phyloP scores from a whole-genome alignment of 2,329 filamentous ascomycete species.

The Hymenoscyphus repandus region DNA sequence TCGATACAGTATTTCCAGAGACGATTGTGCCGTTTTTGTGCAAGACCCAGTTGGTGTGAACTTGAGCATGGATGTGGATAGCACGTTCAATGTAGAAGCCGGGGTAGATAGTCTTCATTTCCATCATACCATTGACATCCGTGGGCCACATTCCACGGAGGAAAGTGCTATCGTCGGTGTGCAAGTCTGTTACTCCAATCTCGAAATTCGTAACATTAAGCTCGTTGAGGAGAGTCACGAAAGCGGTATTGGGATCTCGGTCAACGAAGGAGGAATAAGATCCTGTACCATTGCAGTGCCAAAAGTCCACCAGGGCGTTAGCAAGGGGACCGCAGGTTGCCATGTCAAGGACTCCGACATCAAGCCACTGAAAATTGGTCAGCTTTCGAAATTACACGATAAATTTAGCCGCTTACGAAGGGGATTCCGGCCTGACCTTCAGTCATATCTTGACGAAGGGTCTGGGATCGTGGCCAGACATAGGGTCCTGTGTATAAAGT shows the following conservation, averaged over 20 bases:
- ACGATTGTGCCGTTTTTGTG: constrained; percentile 4
- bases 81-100: constrained; percentile 39
- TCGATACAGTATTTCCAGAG: constrained; percentile 2
- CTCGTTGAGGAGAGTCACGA: constrained; percentile 6
- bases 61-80: constrained; percentile 43
- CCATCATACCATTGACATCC: constrained; percentile 36
- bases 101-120: constrained; percentile 38
- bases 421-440: constrained; percentile 35
- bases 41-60: constrained; percentile 30
- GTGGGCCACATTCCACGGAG: constrained; percentile 38
- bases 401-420: constrained; percentile 28
- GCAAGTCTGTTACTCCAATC: constrained; percentile 38
- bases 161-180: constrained; percentile 36
- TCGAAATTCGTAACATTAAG: constrained; percentile 36
- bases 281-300: constrained; percentile 41
- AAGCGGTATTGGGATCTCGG: constrained; percentile 8
- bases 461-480: constrained; percentile 24
- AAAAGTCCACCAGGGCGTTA: constrained; percentile 34
- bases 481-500: constrained; percentile 39
- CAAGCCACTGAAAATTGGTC: constrained; percentile 11
- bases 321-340: constrained; percentile 36
- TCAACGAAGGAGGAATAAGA: constrained; percentile 37
- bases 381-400: constrained; percentile 21
- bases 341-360: constrained; percentile 36
- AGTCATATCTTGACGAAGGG: constrained; percentile 32